Percentiles rank a stretch among this genome's conserved stretches.
Conservation (phyloP, 768 basidiomycete species). For the Boletus subparvulus region DNA sequence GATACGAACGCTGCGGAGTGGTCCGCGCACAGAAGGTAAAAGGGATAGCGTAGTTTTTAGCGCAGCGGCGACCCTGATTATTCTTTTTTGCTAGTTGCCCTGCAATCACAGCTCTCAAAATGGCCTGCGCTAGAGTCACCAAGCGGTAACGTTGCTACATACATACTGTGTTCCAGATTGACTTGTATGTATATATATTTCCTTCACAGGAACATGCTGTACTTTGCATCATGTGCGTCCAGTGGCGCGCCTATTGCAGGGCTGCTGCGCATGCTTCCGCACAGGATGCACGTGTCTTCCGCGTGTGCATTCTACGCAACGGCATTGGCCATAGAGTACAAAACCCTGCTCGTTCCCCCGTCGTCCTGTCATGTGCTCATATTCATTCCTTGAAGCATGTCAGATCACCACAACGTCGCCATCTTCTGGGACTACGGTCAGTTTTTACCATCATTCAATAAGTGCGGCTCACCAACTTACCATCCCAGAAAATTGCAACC, state of each 20-base stretch:
- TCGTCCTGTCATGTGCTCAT: constrained; percentile 7
- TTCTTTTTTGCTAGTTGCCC: too few relatives aligned
- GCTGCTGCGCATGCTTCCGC: constrained; percentile 10
- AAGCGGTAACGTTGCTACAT: too few relatives aligned
- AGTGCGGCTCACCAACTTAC: constrained; percentile 1
- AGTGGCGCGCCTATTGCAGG: constrained; percentile 11
- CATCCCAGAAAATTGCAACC: constrained; percentile 32
- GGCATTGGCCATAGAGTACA: constrained; percentile 20
- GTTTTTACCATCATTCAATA: constrained; percentile 3
- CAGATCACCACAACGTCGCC: constrained; percentile 38
- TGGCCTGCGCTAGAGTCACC: too few relatives aligned
- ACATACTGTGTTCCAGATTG: too few relatives aligned
- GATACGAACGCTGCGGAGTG: too few relatives aligned
- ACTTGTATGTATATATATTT: too few relatives aligned
- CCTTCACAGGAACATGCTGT: constrained; percentile 20
- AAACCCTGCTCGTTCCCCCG: constrained; percentile 7
- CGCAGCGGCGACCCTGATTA: too few relatives aligned
- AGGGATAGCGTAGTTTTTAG: too few relatives aligned
- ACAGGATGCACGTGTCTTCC: constrained; percentile 5
- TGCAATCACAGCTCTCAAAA: too few relatives aligned
- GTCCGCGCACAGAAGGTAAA: too few relatives aligned
- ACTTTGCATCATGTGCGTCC: constrained; percentile 6
- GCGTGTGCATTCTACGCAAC: constrained; percentile 16
- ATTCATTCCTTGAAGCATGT: constrained; percentile 30
- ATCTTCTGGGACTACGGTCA: constrained; percentile 42